These are phyloP conservation scores for Cyclotella baltica DNA, from an alignment of 108 stramenopile species.

Conservation along the genomic window DNA sequence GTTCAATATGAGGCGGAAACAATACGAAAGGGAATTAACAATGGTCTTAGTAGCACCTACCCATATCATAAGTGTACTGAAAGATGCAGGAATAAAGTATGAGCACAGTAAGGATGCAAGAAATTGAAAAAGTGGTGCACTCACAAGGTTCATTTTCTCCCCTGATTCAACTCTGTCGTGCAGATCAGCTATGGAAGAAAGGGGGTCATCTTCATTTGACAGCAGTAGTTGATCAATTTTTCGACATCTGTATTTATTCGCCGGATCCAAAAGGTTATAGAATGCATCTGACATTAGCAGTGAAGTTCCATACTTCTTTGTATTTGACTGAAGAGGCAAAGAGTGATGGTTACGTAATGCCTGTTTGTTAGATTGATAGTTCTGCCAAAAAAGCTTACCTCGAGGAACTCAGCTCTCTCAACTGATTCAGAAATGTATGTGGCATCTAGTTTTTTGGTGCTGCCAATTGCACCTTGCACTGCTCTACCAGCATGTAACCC, in stretches of 20 bases:
- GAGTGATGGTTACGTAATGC: too few relatives aligned
- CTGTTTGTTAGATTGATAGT: too few relatives aligned
- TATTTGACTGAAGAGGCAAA: conserved; percentile 76
- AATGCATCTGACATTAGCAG: conserved; percentile 92
- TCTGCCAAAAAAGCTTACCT: not conserved
- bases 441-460: conserved; percentile 93
- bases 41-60: not conserved
- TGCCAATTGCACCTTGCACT: conserved; percentile 97
- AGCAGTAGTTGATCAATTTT: conserved; percentile 82
- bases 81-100: not conserved
- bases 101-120: not conserved
- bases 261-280: conserved; percentile 68
- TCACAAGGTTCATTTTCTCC: conserved; percentile 67
- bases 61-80: conserved; percentile 82
- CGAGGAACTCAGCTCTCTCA: conserved; percentile 78
- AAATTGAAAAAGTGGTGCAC: not conserved
- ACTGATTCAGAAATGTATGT: conserved; percentile 94
- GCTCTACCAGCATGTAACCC: conserved; percentile 96
- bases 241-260: conserved; percentile 75
- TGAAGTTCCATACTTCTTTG: conserved; percentile 87
- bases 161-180: conserved; percentile 37
- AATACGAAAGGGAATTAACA: not conserved
- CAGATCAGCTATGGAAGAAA: conserved; percentile 27
- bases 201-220: conserved; percentile 62
- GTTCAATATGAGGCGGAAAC: not conserved